Evolutionary conservation across 2,329 filamentous ascomycete species (phyloP), one percentile per base, ranked within the genome.

Genomic region (Ascomycota sp.): DNA sequence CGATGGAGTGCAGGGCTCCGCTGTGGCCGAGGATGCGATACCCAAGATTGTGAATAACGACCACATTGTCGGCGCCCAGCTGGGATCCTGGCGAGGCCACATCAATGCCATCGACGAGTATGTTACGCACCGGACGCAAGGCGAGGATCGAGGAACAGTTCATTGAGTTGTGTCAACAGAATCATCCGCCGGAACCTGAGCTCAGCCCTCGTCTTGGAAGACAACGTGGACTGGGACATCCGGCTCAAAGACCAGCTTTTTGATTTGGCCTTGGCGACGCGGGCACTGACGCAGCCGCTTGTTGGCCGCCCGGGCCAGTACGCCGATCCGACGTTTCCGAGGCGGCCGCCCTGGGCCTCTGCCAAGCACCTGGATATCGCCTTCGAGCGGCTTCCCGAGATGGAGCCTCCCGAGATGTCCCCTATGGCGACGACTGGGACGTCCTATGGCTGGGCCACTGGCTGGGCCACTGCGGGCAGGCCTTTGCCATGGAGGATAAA

Each of bases 151-250:
- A n/a, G n/a, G n/a, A n/a, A n/a, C n/a, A n/a, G n/a, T n/a, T n/a
- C n/a, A n/a, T n/a, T n/a, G n/a, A n/a, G n/a, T n/a, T n/a, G n/a
- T n/a, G 4, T 19, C 5, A 24, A 8, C n/a, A 52, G 50, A 15
- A 46, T 68, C 9, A 50, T 67, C 9, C 46, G 55, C n/a, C 43
- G 55, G 8, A 53, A 56, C 25, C 37, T 64, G 3, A 45, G 50
- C 1, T 60, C 57, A 2, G 63, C 60, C 0, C 44, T 69, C 2
- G 60, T 69, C 20, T 41, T 69, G 19, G 65, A 70, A 39, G 65
- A 69, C 38, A 65, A 69, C 32, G 53, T 57, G 13, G 65, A 70
- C 44, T 70, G 65, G 65, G 65, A 69, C 32, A 43, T 68, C 9
- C 47, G 53, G 0, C 42, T 69, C 17, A 59, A 60, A 21, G 30